These are phyloP conservation scores for Macroventuria anomochaeta DNA, from an alignment of 2,329 filamentous ascomycete species.

Conservation along the genomic window DNA sequence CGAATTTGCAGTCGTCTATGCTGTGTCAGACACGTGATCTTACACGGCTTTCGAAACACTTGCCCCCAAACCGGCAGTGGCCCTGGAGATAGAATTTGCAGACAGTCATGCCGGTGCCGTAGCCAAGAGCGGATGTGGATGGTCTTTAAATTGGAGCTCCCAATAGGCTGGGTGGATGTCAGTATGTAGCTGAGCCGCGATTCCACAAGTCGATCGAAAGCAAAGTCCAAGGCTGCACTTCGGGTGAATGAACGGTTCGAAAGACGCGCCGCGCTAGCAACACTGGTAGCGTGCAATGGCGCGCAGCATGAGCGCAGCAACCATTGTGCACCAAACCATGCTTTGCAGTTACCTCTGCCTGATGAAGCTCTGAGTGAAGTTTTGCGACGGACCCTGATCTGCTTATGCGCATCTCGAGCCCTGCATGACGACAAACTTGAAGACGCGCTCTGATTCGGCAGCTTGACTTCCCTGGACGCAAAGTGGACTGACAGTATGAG, in stretches of 20 bases:
- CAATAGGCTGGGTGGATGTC: slow-evolving; percentile 23
- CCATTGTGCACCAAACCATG: slow-evolving; percentile 13
- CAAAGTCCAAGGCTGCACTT: slow-evolving; percentile 12
- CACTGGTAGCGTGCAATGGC: slow-evolving; percentile 8
- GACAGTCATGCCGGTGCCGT: slow-evolving; percentile 49
- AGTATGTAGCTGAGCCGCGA: slow-evolving; percentile 16
- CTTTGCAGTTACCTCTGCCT: slow-evolving; percentile 31
- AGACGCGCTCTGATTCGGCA: slow-evolving; percentile 14
- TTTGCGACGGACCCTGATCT: not conserved
- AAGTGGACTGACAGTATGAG: not conserved
- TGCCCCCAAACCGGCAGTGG: slow-evolving; percentile 70
- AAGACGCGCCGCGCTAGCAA: slow-evolving; percentile 33
- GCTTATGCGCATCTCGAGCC: slow-evolving; percentile 26
- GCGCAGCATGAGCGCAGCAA: slow-evolving; percentile 8
- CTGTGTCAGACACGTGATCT: slow-evolving; percentile 18
- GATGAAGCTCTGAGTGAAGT: slow-evolving; percentile 6
- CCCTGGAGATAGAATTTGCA: slow-evolving; percentile 72
- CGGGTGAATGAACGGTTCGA: slow-evolving; percentile 21
- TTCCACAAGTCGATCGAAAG: slow-evolving; percentile 9
- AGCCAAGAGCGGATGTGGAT: not conserved
- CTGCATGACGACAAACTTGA: slow-evolving; percentile 20
- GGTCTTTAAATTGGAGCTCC: not conserved
- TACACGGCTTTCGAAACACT: slow-evolving; percentile 20
- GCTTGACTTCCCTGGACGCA: not conserved
- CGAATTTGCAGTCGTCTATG: slow-evolving; percentile 64